These are phyloP conservation scores for Thinopyrum obtusiflorum DNA, from an alignment of 202 grass and related monocot genomes.

Conservation along the genomic window DNA sequence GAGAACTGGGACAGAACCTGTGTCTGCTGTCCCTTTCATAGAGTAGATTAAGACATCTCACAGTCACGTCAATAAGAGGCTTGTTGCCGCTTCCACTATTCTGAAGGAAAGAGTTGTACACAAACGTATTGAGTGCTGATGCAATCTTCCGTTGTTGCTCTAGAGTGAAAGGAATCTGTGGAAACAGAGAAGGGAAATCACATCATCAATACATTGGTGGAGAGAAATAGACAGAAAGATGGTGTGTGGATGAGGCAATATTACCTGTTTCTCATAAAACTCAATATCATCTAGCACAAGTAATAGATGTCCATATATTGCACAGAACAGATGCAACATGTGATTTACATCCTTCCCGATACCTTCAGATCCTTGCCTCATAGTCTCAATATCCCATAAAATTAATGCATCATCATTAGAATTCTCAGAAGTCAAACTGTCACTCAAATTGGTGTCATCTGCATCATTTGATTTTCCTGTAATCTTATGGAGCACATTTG, in stretches of 20 bases:
- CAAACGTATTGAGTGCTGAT: slow-evolving; percentile 88
- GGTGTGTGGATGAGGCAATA: background rate
- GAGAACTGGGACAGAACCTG: slow-evolving; percentile 69
- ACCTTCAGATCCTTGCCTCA: slow-evolving; percentile 68
- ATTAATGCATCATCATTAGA: slow-evolving; percentile 50
- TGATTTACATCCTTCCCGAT: slow-evolving; percentile 54
- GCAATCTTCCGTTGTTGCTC: slow-evolving; percentile 80
- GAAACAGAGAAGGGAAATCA: slow-evolving; percentile 24
- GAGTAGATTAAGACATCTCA: slow-evolving; percentile 92
- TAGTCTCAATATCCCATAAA: slow-evolving; percentile 78
- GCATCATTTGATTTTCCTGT: slow-evolving; percentile 65
- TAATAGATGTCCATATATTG: slow-evolving; percentile 79
- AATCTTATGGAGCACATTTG: slow-evolving; percentile 86
- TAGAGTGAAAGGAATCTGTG: slow-evolving; percentile 79
- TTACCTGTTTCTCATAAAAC: slow-evolving; percentile 96
- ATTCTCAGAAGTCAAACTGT: slow-evolving; percentile 38
- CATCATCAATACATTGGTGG: background rate
- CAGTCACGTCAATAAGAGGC: slow-evolving; percentile 63
- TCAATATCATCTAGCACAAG: slow-evolving; percentile 96
- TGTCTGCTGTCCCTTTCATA: slow-evolving; percentile 96
- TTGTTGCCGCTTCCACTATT: slow-evolving; percentile 56
- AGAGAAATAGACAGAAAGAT: background rate
- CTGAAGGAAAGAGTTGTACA: slow-evolving; percentile 78
- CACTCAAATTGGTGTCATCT: slow-evolving; percentile 41
- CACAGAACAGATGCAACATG: slow-evolving; percentile 87